phyloP scores from a whole-genome alignment of 2,329 filamentous ascomycete genomes.

The Nannizziopsis arthrosporioides region DNA sequence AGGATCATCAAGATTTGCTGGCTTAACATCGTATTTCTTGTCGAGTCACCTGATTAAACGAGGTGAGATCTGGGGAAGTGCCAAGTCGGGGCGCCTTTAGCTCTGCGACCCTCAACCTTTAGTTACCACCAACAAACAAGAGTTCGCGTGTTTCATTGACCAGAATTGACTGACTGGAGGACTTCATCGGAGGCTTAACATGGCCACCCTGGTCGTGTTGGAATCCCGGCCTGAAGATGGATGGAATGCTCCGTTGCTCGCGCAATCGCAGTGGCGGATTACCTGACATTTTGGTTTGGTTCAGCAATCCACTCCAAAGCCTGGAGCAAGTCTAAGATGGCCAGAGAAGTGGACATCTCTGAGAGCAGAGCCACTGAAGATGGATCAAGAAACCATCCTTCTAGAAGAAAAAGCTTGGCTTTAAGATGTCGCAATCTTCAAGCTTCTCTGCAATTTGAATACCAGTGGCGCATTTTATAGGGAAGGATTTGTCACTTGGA shows the following conservation, averaged over 20 bases:
- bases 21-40: not conserved
- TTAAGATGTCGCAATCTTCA: not conserved
- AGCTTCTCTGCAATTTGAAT: not conserved
- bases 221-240: not conserved
- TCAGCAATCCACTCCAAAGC: not conserved
- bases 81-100: constrained; percentile 6
- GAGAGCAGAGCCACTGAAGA: no score
- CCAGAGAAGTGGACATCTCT: no score
- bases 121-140: not conserved
- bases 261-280: constrained; percentile 9
- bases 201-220: constrained; percentile 1
- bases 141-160: not conserved
- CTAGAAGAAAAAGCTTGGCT: not conserved
- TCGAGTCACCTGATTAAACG: not conserved
- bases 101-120: constrained; percentile 8
- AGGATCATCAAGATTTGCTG: not conserved
- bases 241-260: not conserved
- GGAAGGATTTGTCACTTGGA: not conserved
- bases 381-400: not conserved
- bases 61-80: not conserved
- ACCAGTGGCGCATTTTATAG: not conserved
- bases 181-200: constrained; percentile 3
- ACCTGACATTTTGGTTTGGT: not conserved
- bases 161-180: not conserved
- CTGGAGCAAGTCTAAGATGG: not conserved